These are phyloP conservation scores for Hydrangea macrophylla DNA, from an alignment of 148 eudicot genomes.

Conservation along the genomic window DNA sequence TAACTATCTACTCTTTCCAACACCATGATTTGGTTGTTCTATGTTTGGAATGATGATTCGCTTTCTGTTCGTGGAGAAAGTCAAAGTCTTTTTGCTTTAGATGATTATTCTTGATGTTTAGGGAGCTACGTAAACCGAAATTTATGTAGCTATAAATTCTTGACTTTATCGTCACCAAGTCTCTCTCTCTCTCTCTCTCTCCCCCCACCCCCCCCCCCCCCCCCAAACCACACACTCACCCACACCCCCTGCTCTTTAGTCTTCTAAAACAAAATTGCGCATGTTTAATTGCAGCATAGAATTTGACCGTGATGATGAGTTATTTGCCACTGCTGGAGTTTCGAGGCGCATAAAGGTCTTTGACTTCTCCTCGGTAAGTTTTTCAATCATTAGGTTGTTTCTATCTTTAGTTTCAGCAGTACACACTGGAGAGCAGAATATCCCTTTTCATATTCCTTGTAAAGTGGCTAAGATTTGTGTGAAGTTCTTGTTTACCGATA, in stretches of 20 bases:
- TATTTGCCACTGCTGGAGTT: conserved; percentile 75
- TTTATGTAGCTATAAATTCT: neutral
- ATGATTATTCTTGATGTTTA: neutral
- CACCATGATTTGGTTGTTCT: too few species aligned
- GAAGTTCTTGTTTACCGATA: too few species aligned
- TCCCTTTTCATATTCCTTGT: too few species aligned
- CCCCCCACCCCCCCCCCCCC: neutral
- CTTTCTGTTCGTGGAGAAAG: neutral
- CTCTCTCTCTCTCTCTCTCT: neutral
- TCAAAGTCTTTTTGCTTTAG: neutral
- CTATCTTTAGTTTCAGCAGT: neutral
- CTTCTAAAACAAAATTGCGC: too few species aligned
- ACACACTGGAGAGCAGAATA: too few species aligned
- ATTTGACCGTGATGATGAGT: conserved; percentile 66
- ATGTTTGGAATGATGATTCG: neutral
- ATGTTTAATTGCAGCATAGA: conserved; percentile 51
- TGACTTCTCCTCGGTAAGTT: conserved; percentile 62
- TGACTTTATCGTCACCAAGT: neutral
- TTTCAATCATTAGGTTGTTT: conserved; percentile 10
- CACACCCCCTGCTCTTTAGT: neutral
- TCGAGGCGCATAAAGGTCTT: conserved; percentile 60
- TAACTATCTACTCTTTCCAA: neutral
- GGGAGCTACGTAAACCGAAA: neutral
- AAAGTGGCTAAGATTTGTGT: too few species aligned
- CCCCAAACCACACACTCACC: too few species aligned